A percentile compares a stretch with the other conserved stretches of the same genome.
Evolutionary conservation across 257 asterid species (phyloP).

Genomic region (Cinchona pubescens): DNA sequence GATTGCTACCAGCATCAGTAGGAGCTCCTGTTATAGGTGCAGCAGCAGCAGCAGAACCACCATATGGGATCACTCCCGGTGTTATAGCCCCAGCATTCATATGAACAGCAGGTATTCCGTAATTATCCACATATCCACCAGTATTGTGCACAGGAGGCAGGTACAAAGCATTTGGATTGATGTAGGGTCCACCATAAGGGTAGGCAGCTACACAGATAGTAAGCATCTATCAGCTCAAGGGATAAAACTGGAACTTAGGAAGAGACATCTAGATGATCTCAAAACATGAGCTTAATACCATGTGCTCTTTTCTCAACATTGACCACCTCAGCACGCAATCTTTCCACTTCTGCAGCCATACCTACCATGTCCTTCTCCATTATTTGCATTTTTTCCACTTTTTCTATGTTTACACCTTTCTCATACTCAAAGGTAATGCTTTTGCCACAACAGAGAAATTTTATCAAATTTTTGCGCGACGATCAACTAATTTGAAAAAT

Average conservation of each 20-base stretch:
- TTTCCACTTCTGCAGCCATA: conserved; percentile 60
- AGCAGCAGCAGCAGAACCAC: conserved; percentile 23
- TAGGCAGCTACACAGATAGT: conserved; percentile 39
- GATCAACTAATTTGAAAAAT: not conserved
- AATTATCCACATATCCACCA: conserved; percentile 33
- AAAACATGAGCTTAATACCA: conserved; percentile 39
- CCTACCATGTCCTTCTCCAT: conserved; percentile 66
- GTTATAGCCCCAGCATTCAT: conserved; percentile 24
- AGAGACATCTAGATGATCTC: not conserved
- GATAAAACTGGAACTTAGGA: not conserved
- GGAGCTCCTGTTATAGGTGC: conserved; percentile 12
- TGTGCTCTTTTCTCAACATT: conserved; percentile 53
- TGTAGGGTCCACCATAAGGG: conserved; percentile 24
- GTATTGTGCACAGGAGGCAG: conserved; percentile 35
- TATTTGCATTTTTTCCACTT: conserved; percentile 63
- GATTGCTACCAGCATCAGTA: conserved; percentile 19
- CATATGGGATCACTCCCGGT: conserved; percentile 40
- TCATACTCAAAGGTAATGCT: conserved; percentile 75
- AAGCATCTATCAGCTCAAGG: conserved; percentile 16
- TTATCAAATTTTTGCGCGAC: not conserved
- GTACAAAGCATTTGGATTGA: conserved; percentile 31
- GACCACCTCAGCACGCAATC: conserved; percentile 47
- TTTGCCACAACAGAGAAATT: conserved; percentile 13
- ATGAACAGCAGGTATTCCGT: conserved; percentile 27
- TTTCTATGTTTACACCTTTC: conserved; percentile 56